Percentiles rank a stretch among this genome's conserved stretches.
These are phyloP conservation scores for Saccharomyces uvarum DNA, from an alignment of 1,139 yeast genomes.

Conservation along the genomic window DNA sequence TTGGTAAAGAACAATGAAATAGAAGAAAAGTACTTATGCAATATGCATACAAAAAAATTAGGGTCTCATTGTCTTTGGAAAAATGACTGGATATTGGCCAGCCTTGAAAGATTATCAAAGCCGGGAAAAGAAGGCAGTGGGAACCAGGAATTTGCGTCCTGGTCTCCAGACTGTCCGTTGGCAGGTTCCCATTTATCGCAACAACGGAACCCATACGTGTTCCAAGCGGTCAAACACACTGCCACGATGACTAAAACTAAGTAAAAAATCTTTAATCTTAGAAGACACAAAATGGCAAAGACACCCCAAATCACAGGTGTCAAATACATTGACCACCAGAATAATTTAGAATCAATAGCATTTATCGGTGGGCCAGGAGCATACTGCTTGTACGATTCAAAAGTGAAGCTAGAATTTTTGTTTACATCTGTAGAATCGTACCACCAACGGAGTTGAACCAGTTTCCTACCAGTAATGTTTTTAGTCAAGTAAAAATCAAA, in stretches of 20 bases:
- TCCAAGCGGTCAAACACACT: slow-evolving; percentile 62
- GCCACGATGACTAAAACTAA: slow-evolving; percentile 60
- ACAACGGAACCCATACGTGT: slow-evolving; percentile 81
- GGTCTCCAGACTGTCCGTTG: slow-evolving; percentile 8
- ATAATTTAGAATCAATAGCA: slow-evolving; percentile 82
- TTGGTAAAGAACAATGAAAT: neutral
- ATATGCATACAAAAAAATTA: neutral
- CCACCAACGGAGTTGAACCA: slow-evolving; percentile 96
- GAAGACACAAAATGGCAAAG: slow-evolving; percentile 65
- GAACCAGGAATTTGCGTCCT: slow-evolving; percentile 20
- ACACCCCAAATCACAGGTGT: slow-evolving; percentile 72
- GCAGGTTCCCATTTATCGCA: slow-evolving; percentile 62
- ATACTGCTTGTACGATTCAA: slow-evolving; percentile 31
- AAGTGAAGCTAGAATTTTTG: slow-evolving; percentile 32
- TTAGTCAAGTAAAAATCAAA: slow-evolving; percentile 94
- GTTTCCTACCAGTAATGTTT: slow-evolving; percentile 78
- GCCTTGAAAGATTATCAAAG: slow-evolving; percentile 21
- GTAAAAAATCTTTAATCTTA: slow-evolving; percentile 73
- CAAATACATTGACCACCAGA: slow-evolving; percentile 73
- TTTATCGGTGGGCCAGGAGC: slow-evolving; percentile 48
- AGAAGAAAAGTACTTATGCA: neutral
- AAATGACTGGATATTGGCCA: slow-evolving; percentile 25
- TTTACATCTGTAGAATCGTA: slow-evolving; percentile 42
- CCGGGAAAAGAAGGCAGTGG: slow-evolving; percentile 27
- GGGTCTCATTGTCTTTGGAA: slow-evolving; percentile 17